phyloP scores from a whole-genome alignment of 139 green algal genomes.

The Volvox africanus region DNA sequence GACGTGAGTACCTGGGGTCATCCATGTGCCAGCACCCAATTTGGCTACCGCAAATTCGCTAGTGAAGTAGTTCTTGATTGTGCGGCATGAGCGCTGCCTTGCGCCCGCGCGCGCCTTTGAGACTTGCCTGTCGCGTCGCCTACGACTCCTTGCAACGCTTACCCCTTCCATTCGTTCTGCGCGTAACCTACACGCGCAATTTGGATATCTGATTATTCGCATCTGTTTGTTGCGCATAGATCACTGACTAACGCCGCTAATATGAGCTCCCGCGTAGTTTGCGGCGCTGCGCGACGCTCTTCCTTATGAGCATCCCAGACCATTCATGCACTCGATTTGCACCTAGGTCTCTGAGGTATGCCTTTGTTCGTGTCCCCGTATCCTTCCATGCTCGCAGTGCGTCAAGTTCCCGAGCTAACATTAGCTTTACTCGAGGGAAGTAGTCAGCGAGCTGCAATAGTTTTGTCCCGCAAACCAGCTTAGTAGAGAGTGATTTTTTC shows the following conservation, averaged over 20 bases:
- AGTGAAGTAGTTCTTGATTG: too few relatives aligned
- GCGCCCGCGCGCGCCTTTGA: too few relatives aligned
- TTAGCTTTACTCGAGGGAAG: slow-evolving; percentile 12
- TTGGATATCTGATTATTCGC: too few relatives aligned
- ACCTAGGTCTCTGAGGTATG: background rate
- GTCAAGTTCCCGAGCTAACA: slow-evolving; percentile 54
- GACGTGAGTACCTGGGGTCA: slow-evolving; percentile 32
- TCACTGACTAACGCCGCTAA: too few relatives aligned
- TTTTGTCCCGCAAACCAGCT: slow-evolving; percentile 33
- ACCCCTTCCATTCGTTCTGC: too few relatives aligned
- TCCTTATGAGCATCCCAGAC: background rate
- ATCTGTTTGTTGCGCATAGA: too few relatives aligned
- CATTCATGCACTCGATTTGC: background rate
- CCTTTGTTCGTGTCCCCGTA: too few relatives aligned
- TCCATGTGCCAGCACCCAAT: background rate
- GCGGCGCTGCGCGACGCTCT: background rate
- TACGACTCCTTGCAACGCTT: too few relatives aligned
- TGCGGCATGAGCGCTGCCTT: too few relatives aligned
- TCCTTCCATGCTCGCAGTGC: slow-evolving; percentile 27
- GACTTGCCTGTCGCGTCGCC: too few relatives aligned
- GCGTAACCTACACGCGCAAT: too few relatives aligned
- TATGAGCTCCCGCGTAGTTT: background rate
- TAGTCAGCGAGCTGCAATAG: slow-evolving; percentile 27
- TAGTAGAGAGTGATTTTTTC: slow-evolving; percentile 49
- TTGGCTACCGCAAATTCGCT: background rate